A percentile compares a stretch with the other conserved stretches of the same genome.
These are phyloP conservation scores for Didymella pomorum DNA, from an alignment of 2,329 filamentous ascomycete species.

Conservation along the genomic window DNA sequence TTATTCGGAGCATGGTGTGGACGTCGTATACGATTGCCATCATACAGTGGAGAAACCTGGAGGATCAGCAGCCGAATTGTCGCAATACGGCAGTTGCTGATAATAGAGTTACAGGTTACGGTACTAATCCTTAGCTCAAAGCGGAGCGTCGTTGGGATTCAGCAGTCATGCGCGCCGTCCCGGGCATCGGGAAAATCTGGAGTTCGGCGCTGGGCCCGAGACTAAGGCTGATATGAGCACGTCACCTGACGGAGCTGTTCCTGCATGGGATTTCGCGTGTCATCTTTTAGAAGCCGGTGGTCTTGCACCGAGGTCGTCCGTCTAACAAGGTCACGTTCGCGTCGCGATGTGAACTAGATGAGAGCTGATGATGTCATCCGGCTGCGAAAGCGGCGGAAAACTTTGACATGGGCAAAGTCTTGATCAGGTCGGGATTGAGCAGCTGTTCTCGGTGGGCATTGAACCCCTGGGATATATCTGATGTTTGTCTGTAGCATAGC, in stretches of 20 bases:
- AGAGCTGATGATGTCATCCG: neutral
- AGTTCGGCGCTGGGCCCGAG: constrained; percentile 18
- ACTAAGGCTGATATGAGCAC: constrained; percentile 7
- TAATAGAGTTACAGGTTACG: constrained; percentile 5
- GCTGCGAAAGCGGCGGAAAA: neutral
- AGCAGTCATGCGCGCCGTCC: constrained; percentile 16
- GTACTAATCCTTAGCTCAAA: neutral
- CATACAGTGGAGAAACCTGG: constrained; percentile 7
- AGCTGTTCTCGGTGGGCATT: too few relatives aligned
- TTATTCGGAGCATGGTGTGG: constrained; percentile 1
- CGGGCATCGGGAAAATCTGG: constrained; percentile 21
- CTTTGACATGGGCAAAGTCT: too few relatives aligned
- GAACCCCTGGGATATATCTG: too few relatives aligned
- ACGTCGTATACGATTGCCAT: neutral
- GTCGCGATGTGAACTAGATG: neutral
- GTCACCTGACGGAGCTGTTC: neutral
- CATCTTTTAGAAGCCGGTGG: neutral
- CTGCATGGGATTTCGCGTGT: neutral
- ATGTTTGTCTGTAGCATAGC: neutral
- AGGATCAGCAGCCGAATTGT: constrained; percentile 3
- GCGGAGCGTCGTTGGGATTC: constrained; percentile 6
- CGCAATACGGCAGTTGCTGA: constrained; percentile 13
- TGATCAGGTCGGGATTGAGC: neutral
- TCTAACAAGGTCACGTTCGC: neutral
- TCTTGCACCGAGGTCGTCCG: neutral